Evolutionary conservation across 768 basidiomycete species (phyloP).

Genomic region (Suillus weaverae): DNA sequence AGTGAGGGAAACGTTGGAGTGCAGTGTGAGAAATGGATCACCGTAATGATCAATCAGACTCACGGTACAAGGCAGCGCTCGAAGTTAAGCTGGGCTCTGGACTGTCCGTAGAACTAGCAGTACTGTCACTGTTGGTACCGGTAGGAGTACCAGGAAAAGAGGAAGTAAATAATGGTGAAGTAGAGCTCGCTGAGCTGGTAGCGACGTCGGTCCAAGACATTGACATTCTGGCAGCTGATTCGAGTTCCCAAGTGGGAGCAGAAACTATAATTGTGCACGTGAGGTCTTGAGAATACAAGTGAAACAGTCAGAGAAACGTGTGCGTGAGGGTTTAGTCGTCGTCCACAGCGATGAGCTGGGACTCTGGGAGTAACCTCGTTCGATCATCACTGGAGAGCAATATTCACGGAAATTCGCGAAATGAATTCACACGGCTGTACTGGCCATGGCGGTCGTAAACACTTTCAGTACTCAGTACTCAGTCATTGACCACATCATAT

Average conservation of each 20-base stretch:
- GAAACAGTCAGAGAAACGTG: background rate
- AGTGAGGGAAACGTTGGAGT: constrained; percentile 13
- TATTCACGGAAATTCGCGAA: background rate
- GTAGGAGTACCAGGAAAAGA: background rate
- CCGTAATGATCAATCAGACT: constrained; percentile 12
- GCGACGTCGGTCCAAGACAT: constrained; percentile 13
- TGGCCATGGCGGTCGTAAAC: too few relatives aligned
- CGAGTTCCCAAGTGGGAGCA: background rate
- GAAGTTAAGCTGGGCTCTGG: constrained; percentile 6
- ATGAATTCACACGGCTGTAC: background rate
- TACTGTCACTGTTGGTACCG: background rate
- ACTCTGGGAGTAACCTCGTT: background rate
- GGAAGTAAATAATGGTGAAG: background rate
- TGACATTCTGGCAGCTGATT: constrained; percentile 16
- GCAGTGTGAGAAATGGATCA: constrained; percentile 20
- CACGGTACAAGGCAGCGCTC: constrained; percentile 30
- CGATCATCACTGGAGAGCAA: background rate
- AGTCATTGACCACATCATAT: too few relatives aligned
- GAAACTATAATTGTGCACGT: constrained; percentile 21
- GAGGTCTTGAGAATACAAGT: background rate
- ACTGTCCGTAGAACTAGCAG: background rate
- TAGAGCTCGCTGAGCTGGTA: too few relatives aligned
- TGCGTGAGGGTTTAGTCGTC: background rate
- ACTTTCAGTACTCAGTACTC: too few relatives aligned
- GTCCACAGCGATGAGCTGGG: background rate